These are phyloP conservation scores for Melastoma candidum DNA, from an alignment of 441 rosid species.

Conservation along the genomic window DNA sequence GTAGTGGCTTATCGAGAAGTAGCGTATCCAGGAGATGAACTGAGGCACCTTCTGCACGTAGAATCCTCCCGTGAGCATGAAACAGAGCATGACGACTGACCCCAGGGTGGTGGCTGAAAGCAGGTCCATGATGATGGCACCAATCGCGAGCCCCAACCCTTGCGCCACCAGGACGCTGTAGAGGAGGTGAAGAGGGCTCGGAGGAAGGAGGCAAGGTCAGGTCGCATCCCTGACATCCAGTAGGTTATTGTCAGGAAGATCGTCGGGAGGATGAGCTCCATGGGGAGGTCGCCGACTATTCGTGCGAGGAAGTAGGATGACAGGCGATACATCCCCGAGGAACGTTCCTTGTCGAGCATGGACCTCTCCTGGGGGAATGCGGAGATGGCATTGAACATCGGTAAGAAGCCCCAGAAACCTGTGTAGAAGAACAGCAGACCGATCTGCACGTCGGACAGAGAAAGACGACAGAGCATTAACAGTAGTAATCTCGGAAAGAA, in stretches of 20 bases:
- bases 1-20: slow-evolving; percentile 24
- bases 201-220: slow-evolving; percentile 9
- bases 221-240: slow-evolving; percentile 22
- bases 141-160: slow-evolving; percentile 27
- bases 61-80: slow-evolving; percentile 27
- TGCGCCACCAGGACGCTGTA: slow-evolving; percentile 15
- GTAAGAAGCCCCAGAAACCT: slow-evolving; percentile 28
- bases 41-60: slow-evolving; percentile 26
- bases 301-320: slow-evolving; percentile 25
- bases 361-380: slow-evolving; percentile 27
- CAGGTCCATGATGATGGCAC: slow-evolving; percentile 26
- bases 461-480: not conserved
- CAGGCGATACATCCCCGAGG: slow-evolving; percentile 26
- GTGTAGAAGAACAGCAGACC: slow-evolving; percentile 26
- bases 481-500: not conserved
- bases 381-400: slow-evolving; percentile 22
- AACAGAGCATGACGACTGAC: slow-evolving; percentile 19
- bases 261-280: slow-evolving; percentile 26
- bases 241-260: slow-evolving; percentile 17
- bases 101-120: slow-evolving; percentile 23
- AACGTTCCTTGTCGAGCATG: slow-evolving; percentile 28
- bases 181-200: slow-evolving; percentile 21
- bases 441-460: slow-evolving; percentile 12
- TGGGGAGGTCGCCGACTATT: slow-evolving; percentile 19
- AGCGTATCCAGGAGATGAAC: slow-evolving; percentile 26